These are phyloP conservation scores for Podila minutissima DNA, from an alignment of 192 early-diverging fungal genomes.

Conservation along the genomic window DNA sequence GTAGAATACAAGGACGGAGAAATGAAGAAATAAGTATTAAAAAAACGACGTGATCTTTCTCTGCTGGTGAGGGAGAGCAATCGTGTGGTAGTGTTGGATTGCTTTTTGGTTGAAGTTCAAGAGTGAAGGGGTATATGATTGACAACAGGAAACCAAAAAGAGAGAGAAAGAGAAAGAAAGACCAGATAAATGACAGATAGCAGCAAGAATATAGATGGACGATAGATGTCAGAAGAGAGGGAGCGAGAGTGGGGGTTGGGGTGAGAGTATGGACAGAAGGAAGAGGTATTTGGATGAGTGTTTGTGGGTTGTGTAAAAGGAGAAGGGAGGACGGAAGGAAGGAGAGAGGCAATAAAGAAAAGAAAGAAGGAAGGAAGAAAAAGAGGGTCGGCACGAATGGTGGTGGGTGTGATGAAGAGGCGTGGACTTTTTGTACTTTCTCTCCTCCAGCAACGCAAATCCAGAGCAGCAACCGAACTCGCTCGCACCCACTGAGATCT, in stretches of 20 bases:
- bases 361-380: neutral
- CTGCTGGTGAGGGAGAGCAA: no score
- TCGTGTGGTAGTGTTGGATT: no score
- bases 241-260: neutral
- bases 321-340: neutral
- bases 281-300: neutral
- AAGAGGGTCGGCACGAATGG: neutral
- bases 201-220: neutral
- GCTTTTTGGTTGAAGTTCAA: no score
- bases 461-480: no score
- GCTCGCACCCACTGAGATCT: no score
- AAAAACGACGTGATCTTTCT: no score
- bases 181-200: neutral
- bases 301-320: slow-evolving; percentile 1
- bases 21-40: no score
- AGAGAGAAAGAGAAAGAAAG: neutral
- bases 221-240: slow-evolving; percentile 4
- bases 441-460: no score
- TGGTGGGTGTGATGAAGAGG: no score
- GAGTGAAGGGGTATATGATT: no score
- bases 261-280: neutral
- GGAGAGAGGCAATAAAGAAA: neutral
- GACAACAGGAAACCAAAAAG: neutral
- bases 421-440: no score
- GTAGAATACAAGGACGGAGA: no score